Evolutionary conservation across 225 moss, liverwort and hornwort species (phyloP), one percentile per base, ranked within the genome.

Genomic region (Bryum argenteum): DNA sequence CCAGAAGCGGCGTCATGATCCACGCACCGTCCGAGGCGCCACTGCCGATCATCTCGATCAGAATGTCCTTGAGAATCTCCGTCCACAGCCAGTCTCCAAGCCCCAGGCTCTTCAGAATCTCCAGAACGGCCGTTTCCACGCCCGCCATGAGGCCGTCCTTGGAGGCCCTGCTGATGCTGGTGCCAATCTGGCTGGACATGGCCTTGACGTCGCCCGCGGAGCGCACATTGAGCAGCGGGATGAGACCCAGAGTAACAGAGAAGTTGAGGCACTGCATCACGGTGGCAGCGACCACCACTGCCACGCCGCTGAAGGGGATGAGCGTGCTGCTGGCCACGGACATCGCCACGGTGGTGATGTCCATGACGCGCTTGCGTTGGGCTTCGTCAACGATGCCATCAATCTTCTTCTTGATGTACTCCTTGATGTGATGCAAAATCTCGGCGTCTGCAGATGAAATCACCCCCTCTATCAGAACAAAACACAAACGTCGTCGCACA

Each of bases 261-360:
- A 87, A 84, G 21, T 74, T 75, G 51, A 85, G 66, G 53, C 85
- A 85, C 57, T 85, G 82, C 43, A 85, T 82, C 64, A 85, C 63
- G n/a, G 85, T 85, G 0, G 82, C 74, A 3, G 85, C 79, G 10
- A 88, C 82, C 28, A 82, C 81, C 7, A 84, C 75, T 21, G 88
- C 82, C 1, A 88, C 82, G 6, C 88, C 85, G 18, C 81, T 79
- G 75, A 79, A 88, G 0, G 82, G 85, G 42, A 88, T 78, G 50
- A 72, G 9, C 61, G 50, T 82, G 61, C 79, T 77, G 41, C 79
- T 79, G 44, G 20, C 1, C 16, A 64, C 39, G 69, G 88, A 85
- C 20, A 82, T 39, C 1, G 61, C 55, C 13, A 85, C 85, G 0
- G 75, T 80, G 1, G 77, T 64, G 0, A 88, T 14, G 50, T 80